Evolutionary conservation across 2,329 filamentous ascomycete species (phyloP).

Genomic region (Claviceps sorghi): DNA sequence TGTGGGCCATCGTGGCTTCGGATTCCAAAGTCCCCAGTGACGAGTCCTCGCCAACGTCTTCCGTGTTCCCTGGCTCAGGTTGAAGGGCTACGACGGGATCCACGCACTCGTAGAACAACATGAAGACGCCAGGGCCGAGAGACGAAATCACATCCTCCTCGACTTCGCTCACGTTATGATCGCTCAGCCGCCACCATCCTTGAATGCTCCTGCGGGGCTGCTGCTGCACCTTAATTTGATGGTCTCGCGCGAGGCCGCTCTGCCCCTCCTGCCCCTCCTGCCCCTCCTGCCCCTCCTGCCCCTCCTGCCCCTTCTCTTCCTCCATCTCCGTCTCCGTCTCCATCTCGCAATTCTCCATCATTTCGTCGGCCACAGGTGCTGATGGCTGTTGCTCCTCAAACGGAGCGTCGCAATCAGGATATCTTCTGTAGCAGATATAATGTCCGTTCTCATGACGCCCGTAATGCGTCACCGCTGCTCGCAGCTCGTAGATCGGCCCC

Average conservation of each 20-base stretch:
- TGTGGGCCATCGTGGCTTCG: not conserved
- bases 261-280: not conserved
- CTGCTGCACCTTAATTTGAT: constrained; percentile 1
- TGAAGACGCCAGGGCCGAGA: constrained; percentile 69
- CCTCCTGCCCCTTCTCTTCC: not conserved
- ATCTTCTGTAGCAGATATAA: constrained; percentile 79
- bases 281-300: not conserved
- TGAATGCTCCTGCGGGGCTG: constrained; percentile 17
- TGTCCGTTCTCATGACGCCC: constrained; percentile 91
- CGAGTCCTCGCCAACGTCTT: constrained; percentile 7
- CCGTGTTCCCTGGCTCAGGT: constrained; percentile 13
- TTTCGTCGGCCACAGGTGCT: not conserved
- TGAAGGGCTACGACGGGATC: constrained; percentile 35
- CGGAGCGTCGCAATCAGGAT: constrained; percentile 24
- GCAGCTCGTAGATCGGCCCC: constrained; percentile 57
- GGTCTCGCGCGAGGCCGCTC: constrained; percentile 6
- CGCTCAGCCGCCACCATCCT: constrained; percentile 84
- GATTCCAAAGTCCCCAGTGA: not conserved
- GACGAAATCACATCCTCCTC: constrained; percentile 58
- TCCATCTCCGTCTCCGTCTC: not conserved
- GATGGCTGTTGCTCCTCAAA: not conserved
- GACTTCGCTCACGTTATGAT: constrained; percentile 66
- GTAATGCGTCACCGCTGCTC: constrained; percentile 76
- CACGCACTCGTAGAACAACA: constrained; percentile 86
- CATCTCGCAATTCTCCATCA: constrained; percentile 2